Conservation (phyloP, 805 yeast genomes). For the Wickerhamiella occidentalis region DNA sequence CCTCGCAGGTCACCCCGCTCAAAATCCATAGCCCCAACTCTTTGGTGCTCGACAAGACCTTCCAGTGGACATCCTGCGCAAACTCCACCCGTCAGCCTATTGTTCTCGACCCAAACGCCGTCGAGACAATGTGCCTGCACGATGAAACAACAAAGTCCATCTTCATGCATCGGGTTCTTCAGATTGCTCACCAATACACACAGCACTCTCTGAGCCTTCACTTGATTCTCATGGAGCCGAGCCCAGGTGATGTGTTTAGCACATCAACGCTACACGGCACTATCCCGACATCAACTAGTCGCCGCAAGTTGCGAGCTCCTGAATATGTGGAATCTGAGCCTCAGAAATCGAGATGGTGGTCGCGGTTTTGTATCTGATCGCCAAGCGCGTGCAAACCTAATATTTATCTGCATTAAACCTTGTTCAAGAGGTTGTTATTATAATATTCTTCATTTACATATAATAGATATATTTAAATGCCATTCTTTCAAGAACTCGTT, state of each 20-base stretch:
- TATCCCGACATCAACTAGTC: neutral
- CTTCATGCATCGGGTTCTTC: constrained; percentile 9
- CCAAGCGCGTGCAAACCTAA: too few species aligned
- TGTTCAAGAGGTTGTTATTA: too few species aligned
- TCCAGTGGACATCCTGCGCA: constrained; percentile 5
- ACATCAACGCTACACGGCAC: constrained; percentile 3
- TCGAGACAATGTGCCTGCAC: constrained; percentile 2
- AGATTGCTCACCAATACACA: constrained; percentile 10
- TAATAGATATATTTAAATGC: neutral
- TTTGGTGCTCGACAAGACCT: constrained; percentile 6
- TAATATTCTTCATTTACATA: too few species aligned
- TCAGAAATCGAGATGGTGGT: neutral
- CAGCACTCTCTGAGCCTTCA: constrained; percentile 6
- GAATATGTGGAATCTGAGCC: constrained; percentile 3
- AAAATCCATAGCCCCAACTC: constrained; percentile 1
- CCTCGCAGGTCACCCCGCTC: constrained; percentile 4
- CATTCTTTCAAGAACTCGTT: neutral
- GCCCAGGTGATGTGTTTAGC: constrained; percentile 5
- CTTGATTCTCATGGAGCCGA: constrained; percentile 7
- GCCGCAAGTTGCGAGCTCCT: neutral
- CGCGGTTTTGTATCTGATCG: neutral
- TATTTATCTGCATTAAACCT: neutral
- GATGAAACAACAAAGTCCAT: constrained; percentile 1
- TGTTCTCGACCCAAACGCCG: constrained; percentile 9
- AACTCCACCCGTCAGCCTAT: constrained; percentile 7